Conservation (phyloP, 192 early-diverging fungal genomes). For the Coemansia sp. region DNA sequence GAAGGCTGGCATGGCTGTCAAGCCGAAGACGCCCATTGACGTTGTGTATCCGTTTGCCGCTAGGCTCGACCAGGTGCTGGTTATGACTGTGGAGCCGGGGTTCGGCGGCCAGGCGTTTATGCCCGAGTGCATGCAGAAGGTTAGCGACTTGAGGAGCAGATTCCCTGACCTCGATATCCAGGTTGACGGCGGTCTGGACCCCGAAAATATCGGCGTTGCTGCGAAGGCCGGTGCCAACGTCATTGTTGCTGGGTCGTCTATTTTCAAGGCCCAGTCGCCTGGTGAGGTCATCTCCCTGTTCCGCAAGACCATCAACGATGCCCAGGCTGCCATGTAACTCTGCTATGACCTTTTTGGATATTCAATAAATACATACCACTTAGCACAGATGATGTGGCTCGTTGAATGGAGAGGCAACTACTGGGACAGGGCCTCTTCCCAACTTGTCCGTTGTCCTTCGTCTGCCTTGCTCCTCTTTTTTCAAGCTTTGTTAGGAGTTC, state of each 20-base stretch:
- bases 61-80: slow-evolving; percentile 82
- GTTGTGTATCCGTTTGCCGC: slow-evolving; percentile 56
- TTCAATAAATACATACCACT: too few species aligned
- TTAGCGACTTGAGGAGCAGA: slow-evolving; percentile 61
- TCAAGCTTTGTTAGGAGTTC: too few species aligned
- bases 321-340: slow-evolving; percentile 9
- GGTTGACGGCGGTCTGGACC: slow-evolving; percentile 90
- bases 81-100: slow-evolving; percentile 98
- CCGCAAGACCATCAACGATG: slow-evolving; percentile 43
- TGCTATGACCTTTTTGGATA: background rate
- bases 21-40: slow-evolving; percentile 82
- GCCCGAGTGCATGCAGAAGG: slow-evolving; percentile 85
- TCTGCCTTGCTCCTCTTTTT: too few species aligned
- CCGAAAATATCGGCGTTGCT: slow-evolving; percentile 82
- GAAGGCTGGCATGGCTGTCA: slow-evolving; percentile 91
- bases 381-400: too few species aligned
- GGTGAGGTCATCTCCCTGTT: slow-evolving; percentile 66
- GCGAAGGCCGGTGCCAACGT: slow-evolving; percentile 94
- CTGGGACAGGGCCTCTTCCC: too few species aligned
- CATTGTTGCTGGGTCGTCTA: slow-evolving; percentile 92
- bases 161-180: slow-evolving; percentile 92
- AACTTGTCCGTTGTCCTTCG: too few species aligned
- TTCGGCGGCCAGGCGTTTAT: slow-evolving; percentile 97
- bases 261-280: slow-evolving; percentile 80
- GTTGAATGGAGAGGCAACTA: too few species aligned